Base-by-base conservation (phyloP, 495 filamentous ascomycete species). In the Ascobolus immersus region DNA sequence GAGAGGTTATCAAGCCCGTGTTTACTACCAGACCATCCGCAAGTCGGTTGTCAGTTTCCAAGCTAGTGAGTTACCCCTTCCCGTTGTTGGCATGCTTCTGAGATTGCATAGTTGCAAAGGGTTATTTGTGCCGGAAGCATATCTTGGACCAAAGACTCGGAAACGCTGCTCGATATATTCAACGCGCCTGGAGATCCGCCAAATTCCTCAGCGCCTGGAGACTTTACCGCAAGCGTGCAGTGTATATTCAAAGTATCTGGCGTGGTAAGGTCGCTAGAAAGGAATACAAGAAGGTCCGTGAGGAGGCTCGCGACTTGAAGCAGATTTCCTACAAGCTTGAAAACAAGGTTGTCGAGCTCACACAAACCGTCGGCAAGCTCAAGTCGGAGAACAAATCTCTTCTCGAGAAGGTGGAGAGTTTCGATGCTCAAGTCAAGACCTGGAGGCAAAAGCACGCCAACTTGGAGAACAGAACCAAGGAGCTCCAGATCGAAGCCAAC, bases 281-380 rank as follows among this genome's bases (percentile, higher is more conserved):
- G 34, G 67, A 62, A 32, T 96, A 96, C 61, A 93, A 90, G 67
- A 69, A 51, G 27, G 53, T 90, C 34, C 77, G 89, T 32, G 84
- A 90, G 52, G 89, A 96, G 52, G 82, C 86, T 24, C 74, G 89
- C 47, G 86, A 96, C 61, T 67, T 96, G 44, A 92, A 92, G 58
- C 80, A 93, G 52, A 96, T 96, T 42, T 93, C 82, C 10, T 94
- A 94, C 59, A 94, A 89, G 59, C 56, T 96, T 46, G 89, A 94
- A 60, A 93, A 94, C 61, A 94, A 96, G 66, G 86, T 96, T 35
- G 77, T 93, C 34, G 89, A 99, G 56, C 61, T 99, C 43, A 99
- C 89, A 7, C 89, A 99, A 53, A 74, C 74, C 33, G 52, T 94
- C 50, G 81, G 84, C 45, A 71, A 77, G 20, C 70, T 93, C 62